phyloP scores from a whole-genome alignment of 148 eudicot species.

The Camellia japonica region DNA sequence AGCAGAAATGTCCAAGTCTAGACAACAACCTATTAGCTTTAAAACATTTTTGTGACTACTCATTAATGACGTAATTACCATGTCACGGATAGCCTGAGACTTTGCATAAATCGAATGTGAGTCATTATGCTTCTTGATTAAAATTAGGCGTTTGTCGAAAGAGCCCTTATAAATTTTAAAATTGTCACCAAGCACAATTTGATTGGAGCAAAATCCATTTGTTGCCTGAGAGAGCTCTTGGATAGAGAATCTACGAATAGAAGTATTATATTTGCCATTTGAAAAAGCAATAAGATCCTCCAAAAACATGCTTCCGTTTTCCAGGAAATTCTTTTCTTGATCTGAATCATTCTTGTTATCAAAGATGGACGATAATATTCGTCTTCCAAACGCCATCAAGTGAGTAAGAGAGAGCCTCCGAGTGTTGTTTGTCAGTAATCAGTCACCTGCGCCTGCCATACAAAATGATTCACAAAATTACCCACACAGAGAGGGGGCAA shows the following conservation, averaged over 20 bases:
- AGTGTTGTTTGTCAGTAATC: too few relatives aligned
- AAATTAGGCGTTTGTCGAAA: not conserved
- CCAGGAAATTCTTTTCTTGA: too few relatives aligned
- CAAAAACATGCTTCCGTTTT: not conserved
- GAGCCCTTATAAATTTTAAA: not conserved
- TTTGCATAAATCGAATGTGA: too few relatives aligned
- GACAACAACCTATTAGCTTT: constrained; percentile 5
- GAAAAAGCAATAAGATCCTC: not conserved
- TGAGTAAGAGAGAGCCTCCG: too few relatives aligned
- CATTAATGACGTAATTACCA: not conserved
- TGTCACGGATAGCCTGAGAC: not conserved
- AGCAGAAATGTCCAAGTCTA: not conserved
- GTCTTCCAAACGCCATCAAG: too few relatives aligned
- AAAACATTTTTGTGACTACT: constrained; percentile 3
- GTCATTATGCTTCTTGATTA: not conserved
- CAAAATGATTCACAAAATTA: too few relatives aligned
- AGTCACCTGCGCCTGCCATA: too few relatives aligned
- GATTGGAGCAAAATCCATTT: not conserved
- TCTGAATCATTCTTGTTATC: too few relatives aligned
- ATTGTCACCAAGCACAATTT: accelerated
- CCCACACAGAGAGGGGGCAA: too few relatives aligned
- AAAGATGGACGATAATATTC: too few relatives aligned
- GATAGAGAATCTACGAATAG: not conserved
- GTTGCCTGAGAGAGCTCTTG: not conserved
- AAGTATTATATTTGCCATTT: not conserved